Evolutionary conservation across 768 basidiomycete genomes (phyloP), one percentile per base, ranked within the genome.

Genomic region (Tylopilus intermedius): DNA sequence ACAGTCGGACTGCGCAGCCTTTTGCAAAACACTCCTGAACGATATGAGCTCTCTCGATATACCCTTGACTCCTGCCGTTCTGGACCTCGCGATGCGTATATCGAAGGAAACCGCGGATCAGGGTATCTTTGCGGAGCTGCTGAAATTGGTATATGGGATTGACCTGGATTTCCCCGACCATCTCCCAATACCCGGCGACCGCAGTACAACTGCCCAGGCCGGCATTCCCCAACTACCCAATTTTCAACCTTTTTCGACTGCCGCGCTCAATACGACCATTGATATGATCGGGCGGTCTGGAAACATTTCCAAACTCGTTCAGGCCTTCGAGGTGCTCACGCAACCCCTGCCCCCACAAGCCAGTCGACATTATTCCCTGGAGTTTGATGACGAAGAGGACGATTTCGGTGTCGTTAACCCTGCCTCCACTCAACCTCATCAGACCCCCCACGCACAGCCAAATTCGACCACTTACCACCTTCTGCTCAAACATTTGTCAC

Each of bases 301-400:
- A 11, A 70, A 83, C 49, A 67, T 87, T 37, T 81, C 86, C 4
- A 82, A 79, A 58, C 76, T 92, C 63, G 77, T 91, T 5, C 80
- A 82, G 61, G 77, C 84, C 1, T 92, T 90, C 61, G 90, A 91
- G 59, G 82, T 87, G 27, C 79, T 90, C 53, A 88, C 89, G 0
- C 76, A 82, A 45, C 86, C 87, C 14, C 74, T 90, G 27, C 82
- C 85, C 10, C 67, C 71, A 53, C 74, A 77, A 40, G 73, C 67
- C 45, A 71, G 76, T 62, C 53, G 58, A 38, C 72, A 75, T 58
- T 70, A 75, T 50, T 74, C 78, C 55, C 70, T 76, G 6, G 76
- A 80, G 11, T 86, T 83, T 64, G 84, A 86, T 42, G 84, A 86
- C 21, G 82, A 90, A 46, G 82, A 90, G 44, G 52, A 86, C 35